Conservation (phyloP, 169 alveolate species). For the Babesia sp. region DNA sequence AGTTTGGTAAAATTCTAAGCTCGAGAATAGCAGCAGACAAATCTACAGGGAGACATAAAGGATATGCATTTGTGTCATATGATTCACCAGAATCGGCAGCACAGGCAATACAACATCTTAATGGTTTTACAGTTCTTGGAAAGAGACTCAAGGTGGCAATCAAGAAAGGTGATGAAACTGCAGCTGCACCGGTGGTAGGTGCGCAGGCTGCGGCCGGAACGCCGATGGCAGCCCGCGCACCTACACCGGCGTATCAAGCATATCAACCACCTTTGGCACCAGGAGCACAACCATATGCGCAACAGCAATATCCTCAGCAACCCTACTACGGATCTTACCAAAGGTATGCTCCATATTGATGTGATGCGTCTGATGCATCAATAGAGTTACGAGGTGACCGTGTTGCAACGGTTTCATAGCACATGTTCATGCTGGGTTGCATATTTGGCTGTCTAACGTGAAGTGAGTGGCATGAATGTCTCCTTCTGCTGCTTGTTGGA, state of each 20-base stretch:
- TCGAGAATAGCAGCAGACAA: conserved; percentile 90
- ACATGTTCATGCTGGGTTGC: neutral
- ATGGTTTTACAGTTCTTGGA: conserved; percentile 84
- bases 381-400: neutral
- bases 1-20: conserved; percentile 84
- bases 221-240: conserved; percentile 1
- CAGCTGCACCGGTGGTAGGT: conserved; percentile 10
- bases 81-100: conserved; percentile 86
- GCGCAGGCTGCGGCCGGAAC: neutral
- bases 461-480: conserved; percentile 12
- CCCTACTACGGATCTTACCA: conserved; percentile 55
- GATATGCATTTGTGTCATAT: conserved; percentile 89
- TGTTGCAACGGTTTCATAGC: conserved; percentile 3
- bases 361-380: neutral
- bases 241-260: conserved; percentile 44
- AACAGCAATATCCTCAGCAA: conserved; percentile 19
- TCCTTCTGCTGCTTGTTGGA: conserved; percentile 25
- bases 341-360: conserved; percentile 61
- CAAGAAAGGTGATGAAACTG: conserved; percentile 85
- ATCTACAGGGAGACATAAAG: conserved; percentile 86
- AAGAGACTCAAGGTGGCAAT: conserved; percentile 85
- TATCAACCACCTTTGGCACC: conserved; percentile 12
- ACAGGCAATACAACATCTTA: conserved; percentile 86
- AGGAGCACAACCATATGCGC: conserved; percentile 8
- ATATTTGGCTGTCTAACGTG: no score